phyloP scores from a whole-genome alignment of 371 early-diverging fungal genomes.

The Apophysomyces elegans region DNA sequence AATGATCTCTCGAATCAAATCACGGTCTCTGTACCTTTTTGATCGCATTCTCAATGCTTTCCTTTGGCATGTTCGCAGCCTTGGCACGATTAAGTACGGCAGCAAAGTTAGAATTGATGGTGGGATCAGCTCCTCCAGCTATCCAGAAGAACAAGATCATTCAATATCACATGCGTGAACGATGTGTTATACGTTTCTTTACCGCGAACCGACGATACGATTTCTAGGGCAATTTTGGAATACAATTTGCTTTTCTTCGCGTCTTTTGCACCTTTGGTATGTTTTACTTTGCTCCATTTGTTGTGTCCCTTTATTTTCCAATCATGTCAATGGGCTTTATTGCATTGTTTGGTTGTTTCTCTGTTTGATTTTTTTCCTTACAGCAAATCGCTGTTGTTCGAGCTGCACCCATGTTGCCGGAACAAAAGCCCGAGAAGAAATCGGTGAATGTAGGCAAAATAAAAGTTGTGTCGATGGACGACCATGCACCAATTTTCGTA shows the following conservation, averaged over 20 bases:
- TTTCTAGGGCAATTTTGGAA: conserved; percentile 63
- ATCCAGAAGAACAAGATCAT: too few species aligned
- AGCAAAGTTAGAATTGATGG: conserved; percentile 53
- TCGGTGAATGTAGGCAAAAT: neutral
- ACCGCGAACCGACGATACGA: conserved; percentile 64
- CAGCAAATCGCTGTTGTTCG: conserved; percentile 52
- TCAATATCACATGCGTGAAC: neutral
- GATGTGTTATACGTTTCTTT: neutral
- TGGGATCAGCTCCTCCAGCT: conserved; percentile 61
- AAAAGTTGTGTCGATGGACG: too few species aligned
- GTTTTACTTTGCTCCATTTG: conserved; percentile 75
- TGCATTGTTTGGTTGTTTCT: neutral
- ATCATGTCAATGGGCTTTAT: neutral
- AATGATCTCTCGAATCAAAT: too few species aligned
- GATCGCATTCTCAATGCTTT: conserved; percentile 72
- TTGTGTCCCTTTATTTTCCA: conserved; percentile 54
- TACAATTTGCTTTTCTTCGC: conserved; percentile 58
- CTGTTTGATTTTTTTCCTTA: conserved; percentile 17
- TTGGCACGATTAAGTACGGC: conserved; percentile 68
- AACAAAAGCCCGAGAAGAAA: neutral
- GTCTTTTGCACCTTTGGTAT: conserved; percentile 65
- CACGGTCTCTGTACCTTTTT: conserved; percentile 49
- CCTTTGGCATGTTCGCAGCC: conserved; percentile 70
- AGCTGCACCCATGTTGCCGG: neutral
- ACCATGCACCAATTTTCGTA: too few species aligned